Evolutionary conservation across 2,329 filamentous ascomycete species (phyloP).

Genomic region (Tolypocladium ovalisporum): DNA sequence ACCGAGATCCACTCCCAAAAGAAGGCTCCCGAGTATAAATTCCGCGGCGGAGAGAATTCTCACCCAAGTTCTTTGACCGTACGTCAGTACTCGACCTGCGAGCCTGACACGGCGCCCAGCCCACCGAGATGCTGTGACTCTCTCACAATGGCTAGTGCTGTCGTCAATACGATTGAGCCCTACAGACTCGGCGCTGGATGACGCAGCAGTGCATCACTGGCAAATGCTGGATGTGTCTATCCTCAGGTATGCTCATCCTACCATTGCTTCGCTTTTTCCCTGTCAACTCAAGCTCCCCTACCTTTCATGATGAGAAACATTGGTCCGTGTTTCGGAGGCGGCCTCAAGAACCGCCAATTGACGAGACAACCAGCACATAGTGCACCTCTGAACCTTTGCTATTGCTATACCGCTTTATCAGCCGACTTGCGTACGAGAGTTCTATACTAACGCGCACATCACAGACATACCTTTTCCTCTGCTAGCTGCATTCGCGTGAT

Average conservation of each 20-base stretch:
- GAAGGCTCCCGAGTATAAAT: neutral
- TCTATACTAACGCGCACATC: neutral
- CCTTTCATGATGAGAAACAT: constrained; percentile 62
- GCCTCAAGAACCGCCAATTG: constrained; percentile 83
- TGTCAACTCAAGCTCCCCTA: neutral
- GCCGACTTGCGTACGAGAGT: neutral
- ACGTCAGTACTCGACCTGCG: neutral
- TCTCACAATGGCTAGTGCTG: neutral
- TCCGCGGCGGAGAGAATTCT: neutral
- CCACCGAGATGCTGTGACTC: neutral
- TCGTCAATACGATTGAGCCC: neutral
- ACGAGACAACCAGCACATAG: constrained; percentile 61
- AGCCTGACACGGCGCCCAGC: neutral
- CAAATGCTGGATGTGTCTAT: neutral
- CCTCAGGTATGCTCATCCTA: constrained; percentile 3
- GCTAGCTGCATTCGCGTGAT: no score
- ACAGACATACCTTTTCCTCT: neutral
- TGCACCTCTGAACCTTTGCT: constrained; percentile 58
- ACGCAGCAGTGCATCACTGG: neutral
- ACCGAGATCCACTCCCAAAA: neutral
- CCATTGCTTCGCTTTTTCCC: neutral
- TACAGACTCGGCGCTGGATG: neutral
- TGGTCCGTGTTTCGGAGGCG: constrained; percentile 94
- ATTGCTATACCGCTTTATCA: constrained; percentile 1
- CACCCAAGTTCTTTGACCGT: neutral